A percentile compares a stretch with the other conserved stretches of the same genome.
These are phyloP conservation scores for Eucalyptus marginata DNA, from an alignment of 345 rosid genomes.

Conservation along the genomic window DNA sequence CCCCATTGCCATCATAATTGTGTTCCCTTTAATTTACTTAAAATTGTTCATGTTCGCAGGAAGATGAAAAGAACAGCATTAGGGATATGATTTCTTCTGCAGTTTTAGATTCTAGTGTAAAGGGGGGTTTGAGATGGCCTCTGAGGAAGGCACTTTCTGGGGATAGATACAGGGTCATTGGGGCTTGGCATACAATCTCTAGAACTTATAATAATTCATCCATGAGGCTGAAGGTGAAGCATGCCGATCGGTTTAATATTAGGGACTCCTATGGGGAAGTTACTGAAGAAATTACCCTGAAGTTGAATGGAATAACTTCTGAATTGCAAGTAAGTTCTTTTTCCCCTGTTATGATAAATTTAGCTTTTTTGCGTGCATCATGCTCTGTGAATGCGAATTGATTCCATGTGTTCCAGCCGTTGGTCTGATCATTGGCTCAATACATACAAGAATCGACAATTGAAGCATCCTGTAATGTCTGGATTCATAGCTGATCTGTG, in stretches of 20 bases:
- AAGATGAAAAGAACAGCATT: constrained; percentile 36
- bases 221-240: constrained; percentile 34
- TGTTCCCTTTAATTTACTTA: not conserved
- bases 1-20: not conserved
- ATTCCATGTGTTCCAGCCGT: not conserved
- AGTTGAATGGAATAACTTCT: constrained; percentile 34
- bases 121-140: constrained; percentile 74
- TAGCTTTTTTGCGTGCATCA: not conserved
- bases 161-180: constrained; percentile 29
- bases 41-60: constrained; percentile 18
- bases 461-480: not conserved
- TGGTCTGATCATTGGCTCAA: not conserved
- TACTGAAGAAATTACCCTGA: constrained; percentile 26
- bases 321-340: constrained; percentile 6
- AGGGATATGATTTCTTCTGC: constrained; percentile 34
- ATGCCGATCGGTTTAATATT: constrained; percentile 49
- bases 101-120: constrained; percentile 40
- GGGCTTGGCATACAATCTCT: constrained; percentile 30
- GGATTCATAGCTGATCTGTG: not conserved
- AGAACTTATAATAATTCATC: constrained; percentile 25
- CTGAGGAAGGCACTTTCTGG: constrained; percentile 23
- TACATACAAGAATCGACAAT: not conserved
- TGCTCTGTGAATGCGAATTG: not conserved
- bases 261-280: constrained; percentile 19
- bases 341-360: not conserved